A percentile compares a stretch with the other conserved stretches of the same genome.
Evolutionary conservation across 179 eudicot species (phyloP).

Genomic region (Amaranthus tricolor): DNA sequence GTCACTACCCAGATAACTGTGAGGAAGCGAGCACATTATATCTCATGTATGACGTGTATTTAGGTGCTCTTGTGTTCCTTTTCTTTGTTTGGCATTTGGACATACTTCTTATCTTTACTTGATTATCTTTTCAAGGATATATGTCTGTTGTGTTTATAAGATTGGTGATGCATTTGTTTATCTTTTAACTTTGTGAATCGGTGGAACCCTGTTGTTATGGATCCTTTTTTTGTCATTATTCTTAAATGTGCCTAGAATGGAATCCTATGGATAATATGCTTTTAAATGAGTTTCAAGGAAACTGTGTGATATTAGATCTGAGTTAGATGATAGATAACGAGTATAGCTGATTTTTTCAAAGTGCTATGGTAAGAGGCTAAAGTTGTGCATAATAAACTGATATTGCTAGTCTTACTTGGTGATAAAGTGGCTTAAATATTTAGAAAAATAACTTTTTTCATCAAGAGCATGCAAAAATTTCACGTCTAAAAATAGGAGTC

Average conservation of each 20-base stretch:
- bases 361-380: too few species aligned
- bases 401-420: too few species aligned
- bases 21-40: neutral
- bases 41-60: neutral
- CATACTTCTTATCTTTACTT: neutral
- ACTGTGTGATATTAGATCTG: too few species aligned
- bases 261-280: too few species aligned
- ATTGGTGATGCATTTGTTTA: neutral
- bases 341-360: too few species aligned
- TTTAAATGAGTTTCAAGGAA: too few species aligned
- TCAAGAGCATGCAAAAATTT: too few species aligned
- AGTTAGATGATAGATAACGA: too few species aligned
- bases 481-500: too few species aligned
- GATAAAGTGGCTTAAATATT: too few species aligned
- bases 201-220: neutral
- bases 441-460: too few species aligned
- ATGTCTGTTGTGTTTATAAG: neutral
- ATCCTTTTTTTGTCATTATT: neutral
- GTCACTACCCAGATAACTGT: neutral
- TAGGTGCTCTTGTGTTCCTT: neutral
- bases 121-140: neutral
- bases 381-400: too few species aligned
- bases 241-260: neutral
- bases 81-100: neutral
- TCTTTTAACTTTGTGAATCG: neutral